A percentile compares a stretch with the other conserved stretches of the same genome.
Conservation (phyloP, 352 stramenopile species). For the Globisporangium middletonii region DNA sequence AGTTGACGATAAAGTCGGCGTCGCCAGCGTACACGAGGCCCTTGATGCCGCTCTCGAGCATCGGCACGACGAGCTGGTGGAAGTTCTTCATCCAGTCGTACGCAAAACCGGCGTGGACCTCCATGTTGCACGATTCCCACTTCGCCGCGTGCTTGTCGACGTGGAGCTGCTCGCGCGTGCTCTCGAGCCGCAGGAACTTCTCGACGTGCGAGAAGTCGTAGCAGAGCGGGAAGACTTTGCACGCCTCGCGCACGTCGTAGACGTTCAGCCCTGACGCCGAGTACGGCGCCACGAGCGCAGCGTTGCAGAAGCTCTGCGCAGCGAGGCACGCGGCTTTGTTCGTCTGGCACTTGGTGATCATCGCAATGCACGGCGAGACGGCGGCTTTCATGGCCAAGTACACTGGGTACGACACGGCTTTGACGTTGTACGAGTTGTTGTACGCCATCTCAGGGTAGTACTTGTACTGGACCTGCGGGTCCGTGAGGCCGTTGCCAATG, state of each 20-base stretch:
- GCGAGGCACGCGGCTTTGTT: constrained; percentile 34
- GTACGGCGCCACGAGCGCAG: constrained; percentile 44
- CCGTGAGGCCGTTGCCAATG: constrained; percentile 69
- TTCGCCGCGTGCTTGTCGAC: constrained; percentile 44
- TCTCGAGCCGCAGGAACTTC: constrained; percentile 62
- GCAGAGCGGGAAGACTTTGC: constrained; percentile 53
- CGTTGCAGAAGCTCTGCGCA: constrained; percentile 53
- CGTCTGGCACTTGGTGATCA: constrained; percentile 47
- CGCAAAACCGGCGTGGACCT: constrained; percentile 88
- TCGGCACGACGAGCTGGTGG: constrained; percentile 70
- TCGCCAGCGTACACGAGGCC: constrained; percentile 96
- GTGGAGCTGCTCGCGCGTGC: constrained; percentile 24
- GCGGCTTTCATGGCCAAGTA: constrained; percentile 45
- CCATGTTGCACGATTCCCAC: constrained; percentile 92
- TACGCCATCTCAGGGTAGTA: constrained; percentile 62
- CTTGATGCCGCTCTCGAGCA: constrained; percentile 66
- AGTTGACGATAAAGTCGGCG: constrained; percentile 96
- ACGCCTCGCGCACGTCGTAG: constrained; percentile 69
- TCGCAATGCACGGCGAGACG: constrained; percentile 47
- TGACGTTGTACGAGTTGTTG: constrained; percentile 78
- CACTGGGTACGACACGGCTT: constrained; percentile 33
- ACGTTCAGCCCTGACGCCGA: constrained; percentile 45
- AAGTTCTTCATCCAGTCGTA: constrained; percentile 95
- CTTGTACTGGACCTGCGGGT: constrained; percentile 59
- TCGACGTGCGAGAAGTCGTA: constrained; percentile 66